Evolutionary conservation across 129 eudicot genomes (phyloP).

Genomic region (Artemisia tridentata): DNA sequence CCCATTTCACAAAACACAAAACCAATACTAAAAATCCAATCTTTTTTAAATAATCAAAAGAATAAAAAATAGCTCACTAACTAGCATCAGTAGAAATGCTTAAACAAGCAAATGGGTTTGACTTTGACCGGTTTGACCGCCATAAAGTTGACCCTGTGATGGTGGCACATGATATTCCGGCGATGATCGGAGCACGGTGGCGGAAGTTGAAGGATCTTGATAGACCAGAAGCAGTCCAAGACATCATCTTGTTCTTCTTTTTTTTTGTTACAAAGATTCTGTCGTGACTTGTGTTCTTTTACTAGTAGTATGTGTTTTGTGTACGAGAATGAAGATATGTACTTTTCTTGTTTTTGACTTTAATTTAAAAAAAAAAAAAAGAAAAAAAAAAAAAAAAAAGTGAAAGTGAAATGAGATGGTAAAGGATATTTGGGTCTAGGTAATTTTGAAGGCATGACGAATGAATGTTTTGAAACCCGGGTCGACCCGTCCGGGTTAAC

Average conservation of each 20-base stretch:
- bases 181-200: constrained; percentile 46
- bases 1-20: neutral
- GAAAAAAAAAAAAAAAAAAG: no score
- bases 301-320: no score
- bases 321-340: no score
- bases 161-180: constrained; percentile 58
- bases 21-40: neutral
- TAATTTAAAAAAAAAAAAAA: no score
- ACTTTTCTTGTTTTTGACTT: no score
- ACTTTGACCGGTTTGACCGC: constrained; percentile 41
- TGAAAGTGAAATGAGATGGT: no score
- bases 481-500: no score
- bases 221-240: constrained; percentile 52
- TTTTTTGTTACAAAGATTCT: no score
- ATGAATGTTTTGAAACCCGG: no score
- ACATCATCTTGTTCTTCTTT: constrained; percentile 40
- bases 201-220: constrained; percentile 50
- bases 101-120: constrained; percentile 64
- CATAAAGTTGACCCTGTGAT: constrained; percentile 46
- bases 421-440: no score
- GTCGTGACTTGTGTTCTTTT: no score
- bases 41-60: neutral
- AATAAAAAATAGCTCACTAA: constrained; percentile 19
- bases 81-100: constrained; percentile 53
- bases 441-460: no score